A percentile compares a stretch with the other conserved stretches of the same genome.
Conservation (phyloP, 2,329 filamentous ascomycete species). For the Beauveria caledonica region DNA sequence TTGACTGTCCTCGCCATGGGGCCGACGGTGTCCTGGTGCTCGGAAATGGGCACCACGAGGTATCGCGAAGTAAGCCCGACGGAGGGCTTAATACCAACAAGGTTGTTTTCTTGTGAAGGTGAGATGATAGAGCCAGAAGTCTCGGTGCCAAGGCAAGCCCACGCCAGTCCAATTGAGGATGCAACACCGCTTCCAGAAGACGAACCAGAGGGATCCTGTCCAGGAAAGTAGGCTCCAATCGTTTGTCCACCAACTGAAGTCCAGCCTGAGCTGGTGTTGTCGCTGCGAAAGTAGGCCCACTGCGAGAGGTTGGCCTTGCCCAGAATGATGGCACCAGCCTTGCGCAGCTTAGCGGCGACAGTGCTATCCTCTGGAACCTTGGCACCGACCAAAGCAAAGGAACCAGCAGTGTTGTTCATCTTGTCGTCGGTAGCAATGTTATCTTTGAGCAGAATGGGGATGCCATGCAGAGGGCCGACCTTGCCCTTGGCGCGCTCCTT, state of each 20-base stretch:
- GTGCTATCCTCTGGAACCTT: constrained; percentile 47
- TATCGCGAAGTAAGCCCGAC: constrained; percentile 54
- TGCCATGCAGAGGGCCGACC: constrained; percentile 44
- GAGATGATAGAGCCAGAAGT: constrained; percentile 55
- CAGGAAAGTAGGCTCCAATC: constrained; percentile 49
- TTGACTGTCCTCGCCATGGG: constrained; percentile 53
- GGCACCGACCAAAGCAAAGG: constrained; percentile 48
- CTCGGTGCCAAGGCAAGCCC: constrained; percentile 52
- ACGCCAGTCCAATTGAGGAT: constrained; percentile 54
- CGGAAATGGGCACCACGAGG: constrained; percentile 56
- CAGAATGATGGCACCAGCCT: constrained; percentile 52
- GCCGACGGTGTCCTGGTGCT: constrained; percentile 56
- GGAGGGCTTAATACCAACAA: constrained; percentile 61
- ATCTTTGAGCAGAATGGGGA: constrained; percentile 56
- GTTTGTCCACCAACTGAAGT: constrained; percentile 55
- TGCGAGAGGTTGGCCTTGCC: constrained; percentile 57
- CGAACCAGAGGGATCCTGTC: constrained; percentile 53
- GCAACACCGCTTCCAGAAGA: constrained; percentile 53
- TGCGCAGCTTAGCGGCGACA: constrained; percentile 47
- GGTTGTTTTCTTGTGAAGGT: constrained; percentile 43
- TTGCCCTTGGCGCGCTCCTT: constrained; percentile 14
- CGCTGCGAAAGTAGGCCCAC: constrained; percentile 53
- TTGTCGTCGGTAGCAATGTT: constrained; percentile 52
- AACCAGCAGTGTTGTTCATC: constrained; percentile 54
- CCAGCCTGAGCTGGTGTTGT: constrained; percentile 55